Evolutionary conservation across 2,329 filamentous ascomycete genomes (phyloP), one percentile per base, ranked within the genome.

Genomic region (Alternaria triticina): DNA sequence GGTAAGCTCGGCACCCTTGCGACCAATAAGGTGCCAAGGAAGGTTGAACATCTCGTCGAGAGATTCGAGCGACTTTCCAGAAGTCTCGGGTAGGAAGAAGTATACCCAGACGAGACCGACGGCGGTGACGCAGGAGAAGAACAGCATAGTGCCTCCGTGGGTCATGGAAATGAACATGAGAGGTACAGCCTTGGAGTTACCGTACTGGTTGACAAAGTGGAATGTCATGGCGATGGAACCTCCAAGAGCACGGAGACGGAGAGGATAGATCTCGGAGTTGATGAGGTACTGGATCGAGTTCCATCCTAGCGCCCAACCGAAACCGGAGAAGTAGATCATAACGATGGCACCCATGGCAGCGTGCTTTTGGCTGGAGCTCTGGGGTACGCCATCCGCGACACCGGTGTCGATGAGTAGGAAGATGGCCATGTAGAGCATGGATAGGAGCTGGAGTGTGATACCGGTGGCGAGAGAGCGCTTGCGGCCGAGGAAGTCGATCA

Each of bases 201-300:
- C 91, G 75, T 92, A 94, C 79, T 93, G 90, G 78, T 92, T 92
- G 63, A 86, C 89, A 74, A 94, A 94, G 79, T 94, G 91, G 62
- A 93, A 86, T 0, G 88, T 91, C 91, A 94, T 94, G 50, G 90
- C 88, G 74, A 91, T 84, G 0, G 88, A 91, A 0, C 90, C 91
- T 20, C 89, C 88, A 10, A 93, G 80, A 5, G 91, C 90, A 59
- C 91, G 87, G 54, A 94, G 88, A 4, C 91, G 86, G 10, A 94
- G 84, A 1, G 91, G 91, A 82, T 92, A 94, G 64, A 94, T 85
- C 75, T 94, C 91, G 1, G 90, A 90, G 13, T 91, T 93, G 59
- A 94, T 86, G 5, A 94, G 85, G 75, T 94, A 94, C 79, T 93
- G 91, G 84, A 92, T 91, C 1, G 85, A 87, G 81, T 93, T 93